These are phyloP conservation scores for Gymnopilus junonius DNA, from an alignment of 768 basidiomycete genomes.

Conservation along the genomic window DNA sequence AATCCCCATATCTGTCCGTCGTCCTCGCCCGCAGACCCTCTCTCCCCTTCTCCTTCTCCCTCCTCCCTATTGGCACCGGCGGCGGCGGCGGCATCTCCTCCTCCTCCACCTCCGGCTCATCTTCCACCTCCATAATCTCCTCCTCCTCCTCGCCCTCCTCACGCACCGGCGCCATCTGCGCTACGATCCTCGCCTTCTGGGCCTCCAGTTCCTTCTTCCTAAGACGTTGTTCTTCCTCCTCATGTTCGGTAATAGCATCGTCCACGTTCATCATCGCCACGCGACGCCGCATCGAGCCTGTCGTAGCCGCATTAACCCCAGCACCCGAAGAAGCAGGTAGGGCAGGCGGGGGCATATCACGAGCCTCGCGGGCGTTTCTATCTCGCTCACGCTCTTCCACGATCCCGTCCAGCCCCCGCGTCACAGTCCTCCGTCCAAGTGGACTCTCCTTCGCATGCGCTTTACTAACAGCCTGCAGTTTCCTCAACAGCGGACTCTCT, in stretches of 20 bases:
- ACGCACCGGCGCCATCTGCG: constrained; percentile 82
- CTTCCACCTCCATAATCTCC: constrained; percentile 35
- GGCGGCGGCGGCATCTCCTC: background rate
- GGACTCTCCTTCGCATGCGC: constrained; percentile 49
- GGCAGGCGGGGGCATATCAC: background rate
- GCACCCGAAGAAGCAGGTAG: background rate
- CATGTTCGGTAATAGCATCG: constrained; percentile 37
- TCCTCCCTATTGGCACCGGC: background rate
- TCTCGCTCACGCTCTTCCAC: constrained; percentile 38
- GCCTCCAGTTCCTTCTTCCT: constrained; percentile 81
- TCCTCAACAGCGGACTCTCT: constrained; percentile 35
- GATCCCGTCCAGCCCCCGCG: constrained; percentile 48
- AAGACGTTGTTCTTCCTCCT: constrained; percentile 40
- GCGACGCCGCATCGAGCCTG: background rate
- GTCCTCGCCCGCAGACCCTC: constrained; percentile 28
- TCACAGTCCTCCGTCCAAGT: constrained; percentile 46
- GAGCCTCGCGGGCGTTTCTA: background rate
- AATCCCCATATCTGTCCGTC: constrained; percentile 21
- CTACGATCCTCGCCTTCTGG: constrained; percentile 92
- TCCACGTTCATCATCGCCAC: constrained; percentile 20
- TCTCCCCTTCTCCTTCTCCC: constrained; percentile 16
- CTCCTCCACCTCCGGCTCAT: constrained; percentile 23
- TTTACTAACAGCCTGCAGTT: constrained; percentile 6
- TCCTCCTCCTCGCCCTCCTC: constrained; percentile 46
- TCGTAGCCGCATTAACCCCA: background rate